Evolutionary conservation across 306 rosid species (phyloP), one percentile per base, ranked within the genome.

Genomic region (Quercus mongolica): DNA sequence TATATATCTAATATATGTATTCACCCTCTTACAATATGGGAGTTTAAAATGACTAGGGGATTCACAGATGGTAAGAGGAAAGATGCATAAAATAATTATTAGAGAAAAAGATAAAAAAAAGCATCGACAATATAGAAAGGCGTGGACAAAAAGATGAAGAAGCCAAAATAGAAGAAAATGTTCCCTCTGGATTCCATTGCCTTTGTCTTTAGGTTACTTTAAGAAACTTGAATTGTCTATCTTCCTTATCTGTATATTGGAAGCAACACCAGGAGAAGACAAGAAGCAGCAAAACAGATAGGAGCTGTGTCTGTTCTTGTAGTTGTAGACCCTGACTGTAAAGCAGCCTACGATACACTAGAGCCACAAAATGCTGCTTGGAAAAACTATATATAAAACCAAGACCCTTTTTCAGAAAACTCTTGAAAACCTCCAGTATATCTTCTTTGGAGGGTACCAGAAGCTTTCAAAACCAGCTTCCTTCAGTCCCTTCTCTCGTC

Each of bases 391-490:
- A 63, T 80, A 65, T 59, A 88, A 80, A 83, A 84, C 95, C 85
- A 86, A 80, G 74, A 52, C 67, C 75, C 82, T 86, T 76, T 74
- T 86, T 15, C 79, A 76, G 74, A 90, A 81, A 89, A 79, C 83
- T 78, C 84, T 96, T 30, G 71, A 21, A 74, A 83, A 85, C 56
- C 84, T 93, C 81, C 82, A 70, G 88, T 78, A 85, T 72, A 83
- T 89, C 76, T 77, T 93, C 89, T 81, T 54, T 82, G 83, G 86
- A 72, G 91, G 91, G 76, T 90, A 85, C 80, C 86, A 88, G 41
- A 92, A 89, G 58, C 87, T 90, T 69, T 92, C 92, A 46, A 96
- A 86, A 82, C 78, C 92, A 41, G 78, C 85, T 79, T 90, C 93
- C 61, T 83, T 89, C 78, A 83, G 74, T 19, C 86, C 88, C 55